A percentile compares a stretch with the other conserved stretches of the same genome.
phyloP scores from a whole-genome alignment of 768 basidiomycete genomes.

The Gloeostereum incarnatum region DNA sequence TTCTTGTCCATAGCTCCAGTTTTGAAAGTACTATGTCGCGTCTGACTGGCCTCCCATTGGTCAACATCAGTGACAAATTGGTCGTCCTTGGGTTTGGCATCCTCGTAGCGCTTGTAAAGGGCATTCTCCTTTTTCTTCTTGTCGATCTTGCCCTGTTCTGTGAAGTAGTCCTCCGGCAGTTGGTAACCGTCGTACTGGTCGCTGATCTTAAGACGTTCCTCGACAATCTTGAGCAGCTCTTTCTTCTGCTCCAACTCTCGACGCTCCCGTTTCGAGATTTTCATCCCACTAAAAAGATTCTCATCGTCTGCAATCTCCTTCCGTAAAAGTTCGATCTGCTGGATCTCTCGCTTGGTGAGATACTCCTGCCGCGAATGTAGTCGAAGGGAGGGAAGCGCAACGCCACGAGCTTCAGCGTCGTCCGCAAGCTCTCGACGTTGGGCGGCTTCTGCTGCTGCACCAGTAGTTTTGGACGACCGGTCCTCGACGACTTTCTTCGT shows the following conservation, averaged over 20 bases:
- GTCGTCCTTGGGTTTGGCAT: slow-evolving; percentile 84
- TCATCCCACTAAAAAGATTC: slow-evolving; percentile 85
- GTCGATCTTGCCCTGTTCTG: slow-evolving; percentile 97
- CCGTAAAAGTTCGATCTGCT: slow-evolving; percentile 88
- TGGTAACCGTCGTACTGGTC: slow-evolving; percentile 96
- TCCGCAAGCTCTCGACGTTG: slow-evolving; percentile 77
- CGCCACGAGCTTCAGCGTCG: slow-evolving; percentile 47
- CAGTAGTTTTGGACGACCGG: slow-evolving; percentile 68
- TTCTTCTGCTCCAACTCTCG: slow-evolving; percentile 86
- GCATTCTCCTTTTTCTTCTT: slow-evolving; percentile 92
- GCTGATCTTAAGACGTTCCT: slow-evolving; percentile 89
- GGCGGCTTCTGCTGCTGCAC: slow-evolving; percentile 76
- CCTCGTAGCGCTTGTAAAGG: slow-evolving; percentile 91
- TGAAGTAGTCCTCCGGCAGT: slow-evolving; percentile 96
- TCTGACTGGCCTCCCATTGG: slow-evolving; percentile 94
- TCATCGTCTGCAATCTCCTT: slow-evolving; percentile 95
- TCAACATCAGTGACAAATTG: slow-evolving; percentile 96
- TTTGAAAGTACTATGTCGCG: slow-evolving; percentile 80
- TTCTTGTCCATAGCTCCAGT: slow-evolving; percentile 88
- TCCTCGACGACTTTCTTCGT: slow-evolving; percentile 92
- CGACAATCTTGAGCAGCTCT: slow-evolving; percentile 83
- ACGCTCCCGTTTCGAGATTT: slow-evolving; percentile 75
- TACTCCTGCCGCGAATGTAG: slow-evolving; percentile 92
- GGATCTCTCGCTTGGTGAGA: slow-evolving; percentile 90
- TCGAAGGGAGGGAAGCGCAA: slow-evolving; percentile 64